Conservation (phyloP, 305 asterid species). For the Fraxinus sp. region DNA sequence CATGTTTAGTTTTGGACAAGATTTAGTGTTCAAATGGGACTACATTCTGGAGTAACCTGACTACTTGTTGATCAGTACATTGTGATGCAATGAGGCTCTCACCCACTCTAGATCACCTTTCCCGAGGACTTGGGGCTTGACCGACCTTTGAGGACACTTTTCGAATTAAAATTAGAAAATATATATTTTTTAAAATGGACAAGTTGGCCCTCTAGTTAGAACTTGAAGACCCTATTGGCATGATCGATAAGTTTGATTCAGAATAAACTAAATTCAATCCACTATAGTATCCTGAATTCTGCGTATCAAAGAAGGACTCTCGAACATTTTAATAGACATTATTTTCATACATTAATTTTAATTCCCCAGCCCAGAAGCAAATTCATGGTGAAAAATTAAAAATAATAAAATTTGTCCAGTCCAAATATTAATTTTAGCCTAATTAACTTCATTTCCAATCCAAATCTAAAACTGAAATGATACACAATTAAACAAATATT, state of each 20-base stretch:
- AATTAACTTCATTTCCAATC: no score
- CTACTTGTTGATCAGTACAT: neutral
- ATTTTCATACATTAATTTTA: neutral
- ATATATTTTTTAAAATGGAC: neutral
- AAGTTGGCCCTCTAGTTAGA: neutral
- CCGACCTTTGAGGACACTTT: neutral
- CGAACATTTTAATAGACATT: neutral
- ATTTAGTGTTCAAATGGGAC: neutral
- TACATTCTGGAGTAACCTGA: neutral
- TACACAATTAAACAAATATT: no score
- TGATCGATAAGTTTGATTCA: neutral
- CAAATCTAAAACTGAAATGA: no score
- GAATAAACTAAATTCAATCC: neutral
- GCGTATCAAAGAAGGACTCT: neutral
- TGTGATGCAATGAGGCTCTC: neutral
- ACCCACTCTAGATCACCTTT: neutral
- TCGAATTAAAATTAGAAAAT: neutral
- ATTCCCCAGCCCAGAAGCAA: no score
- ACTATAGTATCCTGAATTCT: neutral
- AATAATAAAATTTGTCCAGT: no score
- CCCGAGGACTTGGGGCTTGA: neutral
- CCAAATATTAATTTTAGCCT: no score
- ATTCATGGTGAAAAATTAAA: no score
- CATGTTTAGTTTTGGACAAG: neutral
- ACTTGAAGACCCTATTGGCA: slow-evolving; percentile 11